Conservation (phyloP, 192 early-diverging fungal genomes). For the Coemansia sp. region DNA sequence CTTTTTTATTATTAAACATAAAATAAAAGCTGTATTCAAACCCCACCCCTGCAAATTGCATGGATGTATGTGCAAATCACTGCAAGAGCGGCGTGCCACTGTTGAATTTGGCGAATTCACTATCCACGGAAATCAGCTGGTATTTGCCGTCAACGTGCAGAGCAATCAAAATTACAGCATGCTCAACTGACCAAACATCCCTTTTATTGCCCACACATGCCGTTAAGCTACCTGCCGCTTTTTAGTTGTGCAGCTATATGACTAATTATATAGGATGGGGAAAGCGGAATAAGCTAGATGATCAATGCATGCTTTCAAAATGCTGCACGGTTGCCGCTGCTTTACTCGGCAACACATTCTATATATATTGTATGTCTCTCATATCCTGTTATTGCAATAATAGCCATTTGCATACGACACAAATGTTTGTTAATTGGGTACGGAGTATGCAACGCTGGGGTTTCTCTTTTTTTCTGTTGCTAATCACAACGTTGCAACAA, state of each 20-base stretch:
- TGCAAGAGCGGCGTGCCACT: background rate
- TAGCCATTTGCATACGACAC: too few relatives aligned
- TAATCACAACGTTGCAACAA: background rate
- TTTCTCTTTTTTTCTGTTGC: too few relatives aligned
- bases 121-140: background rate
- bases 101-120: background rate
- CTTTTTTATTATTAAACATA: too few relatives aligned
- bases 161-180: background rate
- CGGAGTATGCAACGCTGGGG: too few relatives aligned
- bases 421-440: too few relatives aligned
- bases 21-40: too few relatives aligned
- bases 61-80: slow-evolving; percentile 1
- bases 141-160: slow-evolving; percentile 1
- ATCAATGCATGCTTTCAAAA: too few relatives aligned
- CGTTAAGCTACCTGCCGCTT: background rate
- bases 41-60: background rate
- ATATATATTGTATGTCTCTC: too few relatives aligned
- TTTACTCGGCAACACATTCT: too few relatives aligned
- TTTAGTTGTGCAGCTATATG: background rate
- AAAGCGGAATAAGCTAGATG: too few relatives aligned
- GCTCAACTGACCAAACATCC: background rate
- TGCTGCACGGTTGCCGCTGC: too few relatives aligned
- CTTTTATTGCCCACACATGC: background rate
- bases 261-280: background rate
- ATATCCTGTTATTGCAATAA: too few relatives aligned